phyloP scores from a whole-genome alignment of 768 basidiomycete species.

The Trametes cinnabarina region DNA sequence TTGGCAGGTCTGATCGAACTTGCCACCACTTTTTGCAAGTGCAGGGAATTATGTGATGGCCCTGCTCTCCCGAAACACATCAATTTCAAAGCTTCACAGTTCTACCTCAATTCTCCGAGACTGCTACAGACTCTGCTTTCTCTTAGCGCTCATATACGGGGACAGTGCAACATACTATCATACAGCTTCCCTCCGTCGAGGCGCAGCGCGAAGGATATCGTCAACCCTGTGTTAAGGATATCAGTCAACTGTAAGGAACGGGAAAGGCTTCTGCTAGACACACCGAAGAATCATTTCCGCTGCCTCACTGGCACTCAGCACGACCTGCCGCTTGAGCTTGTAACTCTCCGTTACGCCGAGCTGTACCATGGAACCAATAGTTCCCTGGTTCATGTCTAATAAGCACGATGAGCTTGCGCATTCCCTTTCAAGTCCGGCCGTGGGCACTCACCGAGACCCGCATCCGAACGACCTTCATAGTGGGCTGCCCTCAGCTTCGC shows the following conservation, averaged over 20 bases:
- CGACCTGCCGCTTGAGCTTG: constrained; percentile 95
- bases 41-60: too few relatives aligned
- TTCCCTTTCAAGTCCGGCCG: background rate
- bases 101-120: too few relatives aligned
- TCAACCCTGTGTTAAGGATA: constrained; percentile 62
- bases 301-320: constrained; percentile 91
- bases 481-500: constrained; percentile 88
- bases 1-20: too few relatives aligned
- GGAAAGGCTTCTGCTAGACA: constrained; percentile 24
- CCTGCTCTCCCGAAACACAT: too few relatives aligned
- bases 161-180: constrained; percentile 29
- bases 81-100: too few relatives aligned
- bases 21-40: too few relatives aligned
- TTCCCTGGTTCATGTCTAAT: constrained; percentile 87
- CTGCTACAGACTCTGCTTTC: too few relatives aligned
- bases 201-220: constrained; percentile 84
- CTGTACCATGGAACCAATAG: constrained; percentile 82
- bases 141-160: too few relatives aligned
- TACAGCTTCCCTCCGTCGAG: constrained; percentile 80
- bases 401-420: background rate
- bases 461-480: constrained; percentile 82
- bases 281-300: constrained; percentile 98
- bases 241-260: constrained; percentile 1
- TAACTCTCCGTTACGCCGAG: constrained; percentile 95
- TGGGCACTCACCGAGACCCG: constrained; percentile 73